Evolutionary conservation across 2,329 filamentous ascomycete species (phyloP).

Genomic region (Aspergillus arachidicola): DNA sequence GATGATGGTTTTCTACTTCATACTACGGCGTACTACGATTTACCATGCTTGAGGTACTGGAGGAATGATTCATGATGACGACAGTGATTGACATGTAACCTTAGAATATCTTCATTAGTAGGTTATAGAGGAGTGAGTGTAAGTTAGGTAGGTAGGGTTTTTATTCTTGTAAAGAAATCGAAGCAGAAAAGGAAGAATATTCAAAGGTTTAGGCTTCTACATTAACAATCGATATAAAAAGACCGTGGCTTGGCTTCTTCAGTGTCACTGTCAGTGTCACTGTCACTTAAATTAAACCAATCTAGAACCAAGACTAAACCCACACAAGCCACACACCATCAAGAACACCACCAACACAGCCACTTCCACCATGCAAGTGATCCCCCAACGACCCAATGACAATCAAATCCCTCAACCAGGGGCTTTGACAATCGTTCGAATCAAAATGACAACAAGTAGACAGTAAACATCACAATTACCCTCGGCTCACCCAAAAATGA

Average conservation of each 20-base stretch:
- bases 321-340: too few relatives aligned
- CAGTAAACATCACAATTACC: neutral
- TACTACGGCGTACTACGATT: neutral
- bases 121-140: too few relatives aligned
- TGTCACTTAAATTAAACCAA: too few relatives aligned
- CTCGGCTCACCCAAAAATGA: neutral
- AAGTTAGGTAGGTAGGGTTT: too few relatives aligned
- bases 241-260: neutral
- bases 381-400: neutral
- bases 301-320: too few relatives aligned
- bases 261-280: neutral
- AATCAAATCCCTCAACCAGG: neutral
- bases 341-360: neutral
- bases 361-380: neutral
- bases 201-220: neutral
- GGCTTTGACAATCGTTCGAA: neutral
- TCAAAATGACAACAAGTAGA: neutral
- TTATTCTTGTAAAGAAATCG: too few relatives aligned
- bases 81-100: constrained; percentile 9
- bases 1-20: neutral
- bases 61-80: constrained; percentile 25
- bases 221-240: neutral
- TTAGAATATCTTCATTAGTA: neutral
- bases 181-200: neutral
- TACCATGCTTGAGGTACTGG: neutral